Base-by-base conservation (phyloP, 345 rosid species). In the Mercurialis annua region DNA sequence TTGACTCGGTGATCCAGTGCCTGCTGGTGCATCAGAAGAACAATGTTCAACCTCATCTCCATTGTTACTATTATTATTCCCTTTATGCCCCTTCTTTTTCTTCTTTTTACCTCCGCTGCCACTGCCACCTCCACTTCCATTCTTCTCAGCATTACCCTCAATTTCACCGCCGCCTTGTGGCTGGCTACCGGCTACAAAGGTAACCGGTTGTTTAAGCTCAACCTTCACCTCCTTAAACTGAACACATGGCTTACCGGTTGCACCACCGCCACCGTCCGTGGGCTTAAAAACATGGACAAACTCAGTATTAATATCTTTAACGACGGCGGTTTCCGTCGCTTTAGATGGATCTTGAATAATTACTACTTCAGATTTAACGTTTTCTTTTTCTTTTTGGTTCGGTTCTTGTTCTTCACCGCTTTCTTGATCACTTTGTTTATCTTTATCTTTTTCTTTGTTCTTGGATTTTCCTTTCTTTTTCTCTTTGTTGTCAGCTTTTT, bases 31-130 rank as follows among this genome's bases (percentile, higher is more conserved):
- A 34, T 69, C 62, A 56, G 63, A 56, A 15, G 52, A 36, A n/a
- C n/a, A n/a, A 46, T 74, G 78, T 31, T 58, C 78, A 9, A 63
- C 76, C 56, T 49, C 77, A 9, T 14, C 72, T 14, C 17, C 70
- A 20, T 50, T 42, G 18, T 16, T 44, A 46, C 21, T 46, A 68
- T 36, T 67, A 53, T 68, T 48, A 65, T 55, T 80, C 65, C 77
- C 64, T 23, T 61, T 73, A 9, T 85, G 78, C 78, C 81, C 87
- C 59, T 87, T 88, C 79, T 85, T 89, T 70, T 89, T 92, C 75
- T 85, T 87, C 82, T 86, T 87, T 49, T 83, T 77, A 17, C 79
- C 73, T 33, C 75, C 74, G 66, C 75, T 47, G 53, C 74, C 80
- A 46, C 79, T 36, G 18, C 43, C 67, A 6, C 29, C 74, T 10